These are phyloP conservation scores for Lepidium africanum DNA, from an alignment of 345 rosid genomes.

Conservation along the genomic window DNA sequence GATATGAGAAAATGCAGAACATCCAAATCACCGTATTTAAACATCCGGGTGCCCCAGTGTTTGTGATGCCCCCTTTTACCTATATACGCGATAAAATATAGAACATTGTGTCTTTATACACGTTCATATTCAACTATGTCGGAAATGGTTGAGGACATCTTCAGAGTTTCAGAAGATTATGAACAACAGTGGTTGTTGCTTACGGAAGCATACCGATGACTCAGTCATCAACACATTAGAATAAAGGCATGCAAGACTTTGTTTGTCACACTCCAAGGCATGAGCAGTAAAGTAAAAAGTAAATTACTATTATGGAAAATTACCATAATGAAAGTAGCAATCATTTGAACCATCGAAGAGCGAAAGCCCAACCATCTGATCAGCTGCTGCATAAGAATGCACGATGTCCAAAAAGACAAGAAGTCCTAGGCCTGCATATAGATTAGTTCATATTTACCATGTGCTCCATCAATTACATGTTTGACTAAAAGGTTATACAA, in stretches of 20 bases:
- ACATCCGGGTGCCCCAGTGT: conserved; percentile 98
- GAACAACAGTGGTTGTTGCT: neutral
- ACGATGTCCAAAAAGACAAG: conserved; percentile 85
- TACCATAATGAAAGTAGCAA: conserved; percentile 93
- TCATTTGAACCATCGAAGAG: conserved; percentile 93
- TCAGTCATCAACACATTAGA: neutral
- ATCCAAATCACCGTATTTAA: conserved; percentile 85
- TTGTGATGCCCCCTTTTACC: conserved; percentile 97
- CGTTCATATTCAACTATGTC: neutral
- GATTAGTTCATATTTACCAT: conserved; percentile 36
- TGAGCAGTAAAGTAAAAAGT: neutral
- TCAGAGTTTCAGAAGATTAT: neutral
- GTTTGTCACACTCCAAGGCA: neutral
- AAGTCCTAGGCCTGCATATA: conserved; percentile 62
- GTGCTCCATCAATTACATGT: conserved; percentile 69
- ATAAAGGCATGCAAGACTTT: conserved; percentile 10
- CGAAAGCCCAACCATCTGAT: conserved; percentile 94
- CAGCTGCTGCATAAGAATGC: conserved; percentile 94
- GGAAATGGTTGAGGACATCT: neutral
- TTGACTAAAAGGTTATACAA: conserved; percentile 25
- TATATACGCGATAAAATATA: conserved; percentile 23
- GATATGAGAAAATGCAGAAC: conserved; percentile 87
- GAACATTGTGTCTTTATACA: neutral
- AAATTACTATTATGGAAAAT: neutral
- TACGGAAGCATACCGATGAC: neutral